Evolutionary conservation across 352 stramenopile genomes (phyloP).

Genomic region (Globisporangium megalacanthum): DNA sequence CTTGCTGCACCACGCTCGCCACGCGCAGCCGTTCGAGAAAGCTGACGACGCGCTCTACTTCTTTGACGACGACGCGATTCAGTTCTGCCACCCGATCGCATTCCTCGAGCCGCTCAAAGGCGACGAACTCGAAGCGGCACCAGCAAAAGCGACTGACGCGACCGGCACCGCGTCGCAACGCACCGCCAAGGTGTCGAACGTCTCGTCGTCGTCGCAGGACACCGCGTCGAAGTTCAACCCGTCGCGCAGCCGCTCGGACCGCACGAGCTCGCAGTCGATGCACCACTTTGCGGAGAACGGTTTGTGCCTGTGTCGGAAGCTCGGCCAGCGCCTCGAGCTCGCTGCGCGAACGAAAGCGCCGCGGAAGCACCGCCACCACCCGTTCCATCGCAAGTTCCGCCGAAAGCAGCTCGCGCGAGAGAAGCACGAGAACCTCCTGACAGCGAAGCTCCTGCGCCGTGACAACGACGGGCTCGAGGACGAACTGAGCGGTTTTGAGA

Average conservation of each 20-base stretch:
- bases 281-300: constrained; percentile 24
- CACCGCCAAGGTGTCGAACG: constrained; percentile 1
- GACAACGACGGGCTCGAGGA: constrained; percentile 5
- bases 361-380: constrained; percentile 13
- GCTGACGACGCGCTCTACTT: constrained; percentile 20
- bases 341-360: constrained; percentile 13
- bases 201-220: constrained; percentile 5
- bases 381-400: constrained; percentile 10
- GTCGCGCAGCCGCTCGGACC: constrained; percentile 4
- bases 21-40: constrained; percentile 30
- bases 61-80: constrained; percentile 16
- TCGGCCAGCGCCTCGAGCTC: constrained; percentile 46
- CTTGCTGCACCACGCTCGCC: constrained; percentile 43
- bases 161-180: background rate
- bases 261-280: constrained; percentile 11
- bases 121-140: background rate
- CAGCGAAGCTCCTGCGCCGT: constrained; percentile 10
- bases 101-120: constrained; percentile 9
- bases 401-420: background rate
- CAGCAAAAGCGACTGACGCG: background rate
- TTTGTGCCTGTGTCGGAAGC: constrained; percentile 39
- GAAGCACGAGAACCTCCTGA: constrained; percentile 14
- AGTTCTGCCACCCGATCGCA: constrained; percentile 18
- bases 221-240: constrained; percentile 5
- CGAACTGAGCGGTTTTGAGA: constrained; percentile 13